Evolutionary conservation across 2,329 filamentous ascomycete species (phyloP).

Genomic region (Curvularia hawaiiensis): DNA sequence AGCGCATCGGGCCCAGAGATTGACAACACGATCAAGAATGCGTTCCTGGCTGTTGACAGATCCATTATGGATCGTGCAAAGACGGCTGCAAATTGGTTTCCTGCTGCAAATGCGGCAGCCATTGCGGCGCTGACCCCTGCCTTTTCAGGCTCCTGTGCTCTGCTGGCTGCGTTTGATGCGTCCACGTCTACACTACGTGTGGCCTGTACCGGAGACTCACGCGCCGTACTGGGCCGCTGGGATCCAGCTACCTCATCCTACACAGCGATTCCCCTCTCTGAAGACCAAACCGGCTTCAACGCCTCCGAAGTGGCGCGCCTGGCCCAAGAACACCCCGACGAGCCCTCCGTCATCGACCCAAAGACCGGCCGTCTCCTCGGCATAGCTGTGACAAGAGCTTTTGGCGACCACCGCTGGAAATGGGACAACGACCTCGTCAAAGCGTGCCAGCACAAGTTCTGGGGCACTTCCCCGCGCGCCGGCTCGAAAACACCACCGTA

Average conservation of each 20-base stretch:
- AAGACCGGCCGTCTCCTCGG: conserved; percentile 66
- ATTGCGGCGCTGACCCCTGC: conserved; percentile 44
- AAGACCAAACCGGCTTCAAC: conserved; percentile 71
- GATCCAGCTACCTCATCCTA: conserved; percentile 54
- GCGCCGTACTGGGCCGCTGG: conserved; percentile 66
- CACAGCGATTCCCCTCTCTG: conserved; percentile 60
- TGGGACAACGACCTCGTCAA: conserved; percentile 60
- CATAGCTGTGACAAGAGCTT: conserved; percentile 66
- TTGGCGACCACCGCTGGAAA: conserved; percentile 73
- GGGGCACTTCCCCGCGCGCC: conserved; percentile 54
- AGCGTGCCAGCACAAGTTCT: conserved; percentile 55
- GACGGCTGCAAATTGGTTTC: conserved; percentile 47
- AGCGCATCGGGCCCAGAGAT: conserved; percentile 54
- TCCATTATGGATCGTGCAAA: conserved; percentile 55
- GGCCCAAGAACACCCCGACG: conserved; percentile 64
- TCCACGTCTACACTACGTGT: conserved; percentile 60
- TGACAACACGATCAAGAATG: conserved; percentile 61
- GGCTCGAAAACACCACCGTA: conserved; percentile 65
- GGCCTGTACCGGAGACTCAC: conserved; percentile 70
- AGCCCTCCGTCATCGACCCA: conserved; percentile 60
- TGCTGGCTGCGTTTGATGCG: conserved; percentile 67
- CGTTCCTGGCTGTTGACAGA: conserved; percentile 63
- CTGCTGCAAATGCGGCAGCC: conserved; percentile 38
- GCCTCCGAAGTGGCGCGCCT: conserved; percentile 62
- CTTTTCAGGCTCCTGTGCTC: conserved; percentile 65